Conservation (phyloP, 257 asterid species). For the Gentiana straminea region DNA sequence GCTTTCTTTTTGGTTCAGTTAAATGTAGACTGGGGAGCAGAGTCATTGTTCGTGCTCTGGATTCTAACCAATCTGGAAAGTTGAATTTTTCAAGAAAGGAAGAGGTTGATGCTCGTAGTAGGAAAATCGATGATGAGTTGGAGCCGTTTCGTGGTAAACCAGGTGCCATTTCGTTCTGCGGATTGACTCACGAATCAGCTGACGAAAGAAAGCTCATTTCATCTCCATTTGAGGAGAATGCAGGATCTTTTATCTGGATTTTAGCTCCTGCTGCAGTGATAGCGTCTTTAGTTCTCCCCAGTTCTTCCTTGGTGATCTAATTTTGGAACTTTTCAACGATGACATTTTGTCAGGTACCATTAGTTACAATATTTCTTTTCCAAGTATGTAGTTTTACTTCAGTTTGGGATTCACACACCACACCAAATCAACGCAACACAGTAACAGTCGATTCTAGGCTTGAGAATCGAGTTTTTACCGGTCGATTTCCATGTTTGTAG, state of each 20-base stretch:
- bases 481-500: too few relatives aligned
- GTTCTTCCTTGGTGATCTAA: constrained; percentile 37
- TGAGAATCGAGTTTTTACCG: too few relatives aligned
- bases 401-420: too few relatives aligned
- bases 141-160: constrained; percentile 74
- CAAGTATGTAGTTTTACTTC: not conserved
- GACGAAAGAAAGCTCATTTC: constrained; percentile 66
- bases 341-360: constrained; percentile 52
- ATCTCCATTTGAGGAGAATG: constrained; percentile 50
- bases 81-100: constrained; percentile 25
- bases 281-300: constrained; percentile 49
- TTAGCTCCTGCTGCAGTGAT: constrained; percentile 78
- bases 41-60: constrained; percentile 17
- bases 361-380: not conserved
- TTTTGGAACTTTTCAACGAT: constrained; percentile 54
- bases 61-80: constrained; percentile 11
- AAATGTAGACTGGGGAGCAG: constrained; percentile 25
- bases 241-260: constrained; percentile 65
- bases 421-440: too few relatives aligned
- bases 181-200: constrained; percentile 60
- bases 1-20: constrained; percentile 13
- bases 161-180: constrained; percentile 70
- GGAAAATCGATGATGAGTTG: constrained; percentile 21
- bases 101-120: constrained; percentile 23
- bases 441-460: too few relatives aligned